phyloP scores from a whole-genome alignment of 192 early-diverging fungal species.

The Dimargaris cristalligena region DNA sequence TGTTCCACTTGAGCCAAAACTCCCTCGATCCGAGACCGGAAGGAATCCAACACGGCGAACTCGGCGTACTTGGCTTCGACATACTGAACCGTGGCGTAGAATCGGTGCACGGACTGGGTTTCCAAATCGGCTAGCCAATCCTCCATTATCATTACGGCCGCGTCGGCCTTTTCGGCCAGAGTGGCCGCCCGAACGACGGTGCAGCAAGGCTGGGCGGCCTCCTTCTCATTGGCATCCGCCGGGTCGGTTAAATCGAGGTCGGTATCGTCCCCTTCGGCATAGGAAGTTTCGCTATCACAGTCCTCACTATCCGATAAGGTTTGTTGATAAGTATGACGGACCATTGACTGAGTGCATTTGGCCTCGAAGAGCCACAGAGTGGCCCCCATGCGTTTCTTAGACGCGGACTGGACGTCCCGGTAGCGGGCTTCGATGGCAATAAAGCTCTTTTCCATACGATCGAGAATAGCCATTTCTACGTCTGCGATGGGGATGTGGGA shows the following conservation, averaged over 20 bases:
- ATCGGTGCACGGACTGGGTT: constrained; percentile 6
- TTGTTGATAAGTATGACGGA: background rate
- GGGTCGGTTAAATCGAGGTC: background rate
- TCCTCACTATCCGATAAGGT: too few species aligned
- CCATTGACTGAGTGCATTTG: background rate
- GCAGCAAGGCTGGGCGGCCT: background rate
- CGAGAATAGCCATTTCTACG: constrained; percentile 5
- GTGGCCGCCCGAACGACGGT: background rate
- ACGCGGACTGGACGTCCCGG: background rate
- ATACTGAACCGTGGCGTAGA: constrained; percentile 5
- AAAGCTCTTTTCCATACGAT: background rate
- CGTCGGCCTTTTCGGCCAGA: constrained; percentile 2
- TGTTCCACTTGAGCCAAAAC: background rate
- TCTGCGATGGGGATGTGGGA: background rate
- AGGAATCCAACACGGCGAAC: background rate
- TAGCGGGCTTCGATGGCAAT: background rate
- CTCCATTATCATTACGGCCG: constrained; percentile 4
- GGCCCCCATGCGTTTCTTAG: background rate
- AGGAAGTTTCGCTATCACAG: background rate
- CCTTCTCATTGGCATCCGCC: background rate
- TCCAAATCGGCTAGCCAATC: constrained; percentile 4
- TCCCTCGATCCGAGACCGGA: background rate
- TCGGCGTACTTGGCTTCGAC: constrained; percentile 1
- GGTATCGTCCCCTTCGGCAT: background rate
- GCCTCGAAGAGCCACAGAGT: background rate